phyloP scores from a whole-genome alignment of 1,284 basidiomycete species.

The Thelephora terrestris region DNA sequence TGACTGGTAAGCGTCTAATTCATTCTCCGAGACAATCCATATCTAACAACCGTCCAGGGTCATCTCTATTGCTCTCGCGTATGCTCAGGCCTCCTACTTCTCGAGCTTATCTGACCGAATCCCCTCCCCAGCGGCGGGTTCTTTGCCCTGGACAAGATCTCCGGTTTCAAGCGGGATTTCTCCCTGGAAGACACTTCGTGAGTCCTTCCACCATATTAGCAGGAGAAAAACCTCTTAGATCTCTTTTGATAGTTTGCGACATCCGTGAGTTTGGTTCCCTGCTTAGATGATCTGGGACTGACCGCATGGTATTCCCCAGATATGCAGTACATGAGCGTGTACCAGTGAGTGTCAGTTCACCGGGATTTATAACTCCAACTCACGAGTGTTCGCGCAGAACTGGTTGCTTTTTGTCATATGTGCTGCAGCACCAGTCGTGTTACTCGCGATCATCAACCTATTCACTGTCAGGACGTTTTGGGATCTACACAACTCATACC shows the following conservation, averaged over 20 bases:
- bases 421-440: slow-evolving; percentile 53
- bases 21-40: slow-evolving; percentile 3
- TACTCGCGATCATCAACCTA: slow-evolving; percentile 62
- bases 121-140: slow-evolving; percentile 44
- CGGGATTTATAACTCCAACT: not conserved
- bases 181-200: slow-evolving; percentile 73
- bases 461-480: slow-evolving; percentile 71
- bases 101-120: not conserved
- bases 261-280: slow-evolving; percentile 41
- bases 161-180: slow-evolving; percentile 80
- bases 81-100: slow-evolving; percentile 20
- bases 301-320: slow-evolving; percentile 33
- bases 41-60: slow-evolving; percentile 33
- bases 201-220: slow-evolving; percentile 16
- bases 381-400: slow-evolving; percentile 25
- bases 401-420: slow-evolving; percentile 59
- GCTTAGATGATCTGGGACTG: slow-evolving; percentile 27
- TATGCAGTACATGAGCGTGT: slow-evolving; percentile 80
- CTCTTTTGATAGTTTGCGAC: slow-evolving; percentile 28
- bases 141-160: slow-evolving; percentile 57
- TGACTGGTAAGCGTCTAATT: slow-evolving; percentile 46
- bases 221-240: slow-evolving; percentile 2
- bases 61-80: slow-evolving; percentile 64
- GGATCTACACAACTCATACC: slow-evolving; percentile 78
- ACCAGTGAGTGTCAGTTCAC: slow-evolving; percentile 39